These are phyloP conservation scores for Fallopia convolvulus DNA, from an alignment of 148 eudicot species.

Conservation along the genomic window DNA sequence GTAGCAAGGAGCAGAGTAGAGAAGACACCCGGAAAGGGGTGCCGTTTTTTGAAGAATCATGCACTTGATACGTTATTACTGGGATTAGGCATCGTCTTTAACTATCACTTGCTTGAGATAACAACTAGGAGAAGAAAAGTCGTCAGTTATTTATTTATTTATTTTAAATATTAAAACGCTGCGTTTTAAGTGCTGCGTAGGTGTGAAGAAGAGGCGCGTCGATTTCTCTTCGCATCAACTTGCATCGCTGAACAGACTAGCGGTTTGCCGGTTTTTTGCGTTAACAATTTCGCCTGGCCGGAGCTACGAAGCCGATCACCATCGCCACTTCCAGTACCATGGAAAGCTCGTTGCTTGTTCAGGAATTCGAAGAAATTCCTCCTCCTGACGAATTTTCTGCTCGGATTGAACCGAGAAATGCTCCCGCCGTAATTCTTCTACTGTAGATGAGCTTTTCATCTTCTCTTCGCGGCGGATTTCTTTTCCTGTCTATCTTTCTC, in stretches of 20 bases:
- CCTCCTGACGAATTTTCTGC: constrained; percentile 42
- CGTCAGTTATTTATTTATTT: too few species aligned
- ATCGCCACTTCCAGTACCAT: constrained; percentile 9
- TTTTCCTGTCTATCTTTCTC: neutral
- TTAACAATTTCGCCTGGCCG: neutral
- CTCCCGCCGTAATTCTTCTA: constrained; percentile 45
- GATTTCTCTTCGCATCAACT: neutral
- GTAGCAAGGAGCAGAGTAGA: neutral
- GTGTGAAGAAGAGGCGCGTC: neutral
- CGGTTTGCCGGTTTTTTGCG: neutral
- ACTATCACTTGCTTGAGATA: too few species aligned
- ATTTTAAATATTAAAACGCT: too few species aligned
- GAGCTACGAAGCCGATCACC: neutral
- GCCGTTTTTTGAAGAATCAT: neutral
- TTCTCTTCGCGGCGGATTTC: neutral
- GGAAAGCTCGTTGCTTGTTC: constrained; percentile 33
- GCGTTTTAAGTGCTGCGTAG: too few species aligned
- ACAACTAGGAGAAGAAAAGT: too few species aligned
- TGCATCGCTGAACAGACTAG: neutral
- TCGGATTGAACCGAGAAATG: constrained; percentile 49
- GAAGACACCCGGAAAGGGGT: neutral
- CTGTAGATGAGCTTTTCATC: neutral
- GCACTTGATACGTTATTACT: neutral
- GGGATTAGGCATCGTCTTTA: too few species aligned
- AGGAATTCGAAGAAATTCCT: constrained; percentile 29